Evolutionary conservation across 2,329 filamentous ascomycete species (phyloP), one percentile per base, ranked within the genome.

Genomic region (Monilinia fructigena): DNA sequence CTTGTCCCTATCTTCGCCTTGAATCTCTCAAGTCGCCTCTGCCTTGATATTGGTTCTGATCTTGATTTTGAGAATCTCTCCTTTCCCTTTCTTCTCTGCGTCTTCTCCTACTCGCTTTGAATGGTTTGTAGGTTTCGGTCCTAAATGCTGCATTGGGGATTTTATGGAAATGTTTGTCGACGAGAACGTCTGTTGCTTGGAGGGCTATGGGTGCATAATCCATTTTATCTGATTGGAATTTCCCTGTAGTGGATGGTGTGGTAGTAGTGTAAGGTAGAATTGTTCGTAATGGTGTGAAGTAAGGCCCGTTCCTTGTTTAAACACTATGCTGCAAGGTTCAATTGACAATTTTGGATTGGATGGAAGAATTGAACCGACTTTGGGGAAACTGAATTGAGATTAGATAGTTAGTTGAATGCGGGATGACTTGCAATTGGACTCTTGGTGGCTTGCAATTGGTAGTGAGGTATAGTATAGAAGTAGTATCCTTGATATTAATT

Each of bases 111-210:
- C 55, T 47, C 8, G 8, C 28, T 40, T 38, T 65, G 8, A 53
- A 52, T 16, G 42, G 55, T 18, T 69, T 68, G 54, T 73, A 74
- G 12, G 73, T 65, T 52, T 52, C 55, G 28, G 31, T 54, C 20
- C 71, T 56, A 2, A 74, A 67, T 20, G 66, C 68, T 38, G 69
- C 68, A 47, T 73, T 65, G 3, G 72, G 73, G 7, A 74, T 16
- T 56, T 64, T 70, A 42, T 74, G 61, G 12, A 71, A 71, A 18
- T 71, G 70, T 40, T 71, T 71, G 55, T 69, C 66, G 16, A 70
- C 55, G 6, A 71, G 6, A n/a, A 67, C 65, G 38, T 70, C 58
- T 6, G 63, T 53, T 12, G 65, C 69, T 47, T 71, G 68, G 16
- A 65, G 63, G 38, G 45, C 63, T 26, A 65, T 52, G 12, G 63